Conservation (phyloP, 2,329 filamentous ascomycete genomes). For the Thielaviopsis euricoi region DNA sequence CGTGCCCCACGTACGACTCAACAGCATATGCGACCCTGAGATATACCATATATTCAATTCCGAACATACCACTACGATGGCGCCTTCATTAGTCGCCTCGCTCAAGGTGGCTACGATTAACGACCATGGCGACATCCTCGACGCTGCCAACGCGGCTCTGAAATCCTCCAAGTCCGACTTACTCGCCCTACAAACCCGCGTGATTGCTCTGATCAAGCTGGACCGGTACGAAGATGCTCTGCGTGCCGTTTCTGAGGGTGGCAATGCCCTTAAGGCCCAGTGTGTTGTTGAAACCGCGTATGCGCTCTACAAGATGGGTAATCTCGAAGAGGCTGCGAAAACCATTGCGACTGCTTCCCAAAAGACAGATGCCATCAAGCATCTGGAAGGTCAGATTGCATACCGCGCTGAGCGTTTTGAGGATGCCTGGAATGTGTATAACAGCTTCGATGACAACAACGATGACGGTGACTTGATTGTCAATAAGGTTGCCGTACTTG, state of each 20-base stretch:
- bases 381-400: slow-evolving; percentile 48
- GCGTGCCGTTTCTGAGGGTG: slow-evolving; percentile 47
- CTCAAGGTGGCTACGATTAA: slow-evolving; percentile 39
- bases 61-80: slow-evolving; percentile 1
- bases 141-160: slow-evolving; percentile 43
- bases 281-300: slow-evolving; percentile 60
- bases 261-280: slow-evolving; percentile 39
- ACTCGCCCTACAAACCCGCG: slow-evolving; percentile 50
- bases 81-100: slow-evolving; percentile 27
- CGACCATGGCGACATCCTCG: slow-evolving; percentile 60
- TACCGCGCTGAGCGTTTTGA: slow-evolving; percentile 63
- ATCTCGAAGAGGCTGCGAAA: slow-evolving; percentile 42
- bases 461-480: slow-evolving; percentile 63
- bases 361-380: slow-evolving; percentile 25
- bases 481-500: slow-evolving; percentile 55
- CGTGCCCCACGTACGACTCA: neutral
- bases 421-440: slow-evolving; percentile 48
- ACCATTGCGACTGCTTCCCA: neutral
- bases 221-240: slow-evolving; percentile 69
- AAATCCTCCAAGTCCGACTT: slow-evolving; percentile 42
- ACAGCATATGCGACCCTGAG: neutral
- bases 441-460: slow-evolving; percentile 35
- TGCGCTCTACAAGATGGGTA: slow-evolving; percentile 66
- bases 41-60: neutral
- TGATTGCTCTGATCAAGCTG: slow-evolving; percentile 63